Conservation (phyloP, 768 basidiomycete species). For the Suillus luteus region DNA sequence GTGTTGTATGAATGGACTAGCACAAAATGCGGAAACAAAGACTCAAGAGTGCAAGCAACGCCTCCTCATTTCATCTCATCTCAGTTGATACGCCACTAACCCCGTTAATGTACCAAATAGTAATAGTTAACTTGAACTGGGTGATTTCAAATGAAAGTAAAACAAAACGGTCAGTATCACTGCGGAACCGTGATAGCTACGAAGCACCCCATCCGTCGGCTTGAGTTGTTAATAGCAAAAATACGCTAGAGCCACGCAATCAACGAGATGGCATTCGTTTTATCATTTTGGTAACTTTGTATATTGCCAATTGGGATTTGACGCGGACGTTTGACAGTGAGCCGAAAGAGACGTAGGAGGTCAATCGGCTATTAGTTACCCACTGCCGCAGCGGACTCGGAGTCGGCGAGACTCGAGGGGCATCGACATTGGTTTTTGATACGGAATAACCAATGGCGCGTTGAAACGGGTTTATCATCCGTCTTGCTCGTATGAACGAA, state of each 20-base stretch:
- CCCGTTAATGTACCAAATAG: background rate
- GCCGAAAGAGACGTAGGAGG: no score
- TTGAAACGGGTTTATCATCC: no score
- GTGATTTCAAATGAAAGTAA: background rate
- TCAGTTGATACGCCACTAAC: slow-evolving; percentile 3
- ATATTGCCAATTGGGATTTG: no score
- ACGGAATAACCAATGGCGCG: no score
- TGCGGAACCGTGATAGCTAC: background rate
- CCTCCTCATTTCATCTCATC: background rate
- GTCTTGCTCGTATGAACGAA: no score
- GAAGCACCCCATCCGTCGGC: background rate
- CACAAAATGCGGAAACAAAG: background rate
- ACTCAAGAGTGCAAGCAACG: background rate
- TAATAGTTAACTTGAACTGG: background rate
- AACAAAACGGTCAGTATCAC: background rate
- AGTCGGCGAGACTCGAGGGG: no score
- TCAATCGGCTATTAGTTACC: no score
- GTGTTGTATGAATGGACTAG: background rate
- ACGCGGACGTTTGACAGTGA: no score
- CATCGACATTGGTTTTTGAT: no score
- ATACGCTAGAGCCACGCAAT: background rate
- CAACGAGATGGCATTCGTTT: background rate
- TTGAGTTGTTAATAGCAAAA: background rate
- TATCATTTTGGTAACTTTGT: background rate
- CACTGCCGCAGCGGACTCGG: no score